These are phyloP conservation scores for Prosopis cineraria DNA, from an alignment of 306 rosid genomes.

Conservation along the genomic window DNA sequence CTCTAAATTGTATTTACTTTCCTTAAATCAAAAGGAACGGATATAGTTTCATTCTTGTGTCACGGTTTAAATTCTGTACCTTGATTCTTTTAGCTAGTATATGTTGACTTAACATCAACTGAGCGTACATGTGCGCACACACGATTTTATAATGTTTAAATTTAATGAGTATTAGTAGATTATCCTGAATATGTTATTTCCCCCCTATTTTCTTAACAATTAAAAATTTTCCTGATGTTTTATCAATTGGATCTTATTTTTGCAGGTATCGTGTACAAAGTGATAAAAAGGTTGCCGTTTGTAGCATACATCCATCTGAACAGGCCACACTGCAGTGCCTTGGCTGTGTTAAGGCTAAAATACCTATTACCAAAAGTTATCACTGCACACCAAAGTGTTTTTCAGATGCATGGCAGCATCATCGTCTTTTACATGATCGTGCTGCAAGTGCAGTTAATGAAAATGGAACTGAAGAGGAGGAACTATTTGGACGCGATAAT, in stretches of 20 bases:
- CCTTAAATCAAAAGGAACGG: neutral
- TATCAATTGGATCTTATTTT: conserved; percentile 21
- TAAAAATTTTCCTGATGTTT: conserved; percentile 16
- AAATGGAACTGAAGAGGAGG: conserved; percentile 90
- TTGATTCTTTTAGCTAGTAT: neutral
- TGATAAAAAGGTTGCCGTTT: conserved; percentile 82
- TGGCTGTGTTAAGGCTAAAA: conserved; percentile 81
- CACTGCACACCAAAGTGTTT: conserved; percentile 94
- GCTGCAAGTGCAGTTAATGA: conserved; percentile 90
- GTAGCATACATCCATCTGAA: conserved; percentile 96
- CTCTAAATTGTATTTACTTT: neutral
- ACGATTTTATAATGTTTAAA: neutral
- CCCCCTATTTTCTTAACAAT: neutral
- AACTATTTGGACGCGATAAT: conserved; percentile 77
- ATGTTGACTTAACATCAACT: conserved; percentile 16
- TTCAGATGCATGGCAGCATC: conserved; percentile 98
- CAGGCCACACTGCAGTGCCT: conserved; percentile 91
- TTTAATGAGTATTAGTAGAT: neutral
- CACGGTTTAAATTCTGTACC: neutral
- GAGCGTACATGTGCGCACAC: neutral
- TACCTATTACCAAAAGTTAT: conserved; percentile 85
- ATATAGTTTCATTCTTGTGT: neutral
- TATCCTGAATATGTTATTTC: neutral
- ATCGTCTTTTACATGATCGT: conserved; percentile 93
- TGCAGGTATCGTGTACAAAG: conserved; percentile 95